Evolutionary conservation across 1,284 basidiomycete species (phyloP).

Genomic region (Cryptococcus sp.): DNA sequence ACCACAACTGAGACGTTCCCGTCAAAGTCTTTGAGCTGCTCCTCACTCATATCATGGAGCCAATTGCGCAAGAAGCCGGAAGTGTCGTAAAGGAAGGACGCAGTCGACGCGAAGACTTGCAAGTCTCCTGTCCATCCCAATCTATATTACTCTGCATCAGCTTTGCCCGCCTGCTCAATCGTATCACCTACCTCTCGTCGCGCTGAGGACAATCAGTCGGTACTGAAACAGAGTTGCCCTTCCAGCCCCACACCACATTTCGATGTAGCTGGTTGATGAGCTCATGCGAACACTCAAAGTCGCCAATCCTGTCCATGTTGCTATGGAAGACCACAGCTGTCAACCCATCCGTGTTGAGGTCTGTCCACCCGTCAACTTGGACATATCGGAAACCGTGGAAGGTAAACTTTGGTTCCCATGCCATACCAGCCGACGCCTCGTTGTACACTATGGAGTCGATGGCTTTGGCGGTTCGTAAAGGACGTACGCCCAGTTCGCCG

Average conservation of each 20-base stretch:
- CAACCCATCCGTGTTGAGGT: constrained; percentile 13
- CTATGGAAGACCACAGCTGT: constrained; percentile 20
- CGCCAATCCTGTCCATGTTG: constrained; percentile 21
- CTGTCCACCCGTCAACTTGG: constrained; percentile 19
- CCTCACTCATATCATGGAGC: constrained; percentile 36
- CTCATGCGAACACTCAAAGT: constrained; percentile 25
- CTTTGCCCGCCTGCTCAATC: no score
- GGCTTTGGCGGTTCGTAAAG: constrained; percentile 25
- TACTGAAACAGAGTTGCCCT: constrained; percentile 24
- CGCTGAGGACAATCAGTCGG: constrained; percentile 34
- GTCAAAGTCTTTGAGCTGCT: constrained; percentile 34
- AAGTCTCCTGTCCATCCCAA: constrained; percentile 39
- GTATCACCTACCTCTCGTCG: constrained; percentile 29
- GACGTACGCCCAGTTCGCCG: constrained; percentile 36
- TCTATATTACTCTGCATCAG: constrained; percentile 9
- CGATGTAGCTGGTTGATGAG: constrained; percentile 25
- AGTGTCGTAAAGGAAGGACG: constrained; percentile 37
- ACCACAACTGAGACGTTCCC: constrained; percentile 31
- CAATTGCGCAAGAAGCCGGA: constrained; percentile 28
- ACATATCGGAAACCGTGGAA: constrained; percentile 30
- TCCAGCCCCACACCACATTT: constrained; percentile 22
- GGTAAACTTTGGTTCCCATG: constrained; percentile 20
- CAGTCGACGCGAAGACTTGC: constrained; percentile 34
- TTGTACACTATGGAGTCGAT: constrained; percentile 11
- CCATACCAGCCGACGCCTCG: constrained; percentile 10